Base-by-base conservation (phyloP, 768 basidiomycete genomes). In the Symmetrospora coprosmae region DNA sequence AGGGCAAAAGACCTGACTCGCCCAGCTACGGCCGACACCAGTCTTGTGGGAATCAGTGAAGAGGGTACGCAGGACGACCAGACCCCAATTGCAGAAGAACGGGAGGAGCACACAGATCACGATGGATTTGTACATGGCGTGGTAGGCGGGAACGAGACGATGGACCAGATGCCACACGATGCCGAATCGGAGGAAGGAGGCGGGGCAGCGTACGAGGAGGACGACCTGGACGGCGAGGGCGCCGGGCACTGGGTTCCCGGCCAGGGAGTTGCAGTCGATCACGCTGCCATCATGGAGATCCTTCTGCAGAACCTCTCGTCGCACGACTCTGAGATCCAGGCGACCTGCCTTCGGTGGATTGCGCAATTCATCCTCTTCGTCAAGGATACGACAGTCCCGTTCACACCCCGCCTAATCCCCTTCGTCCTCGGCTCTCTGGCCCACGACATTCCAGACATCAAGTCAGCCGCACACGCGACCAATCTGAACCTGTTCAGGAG, bases 401-500 rank as follows among this genome's bases (percentile, higher is more conserved):
- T 94, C 69, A 88, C 89, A 0, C 90, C 94, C 0, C 82, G 87
- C 38, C 82, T 99, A 43, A 84, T 99, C 41, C 84, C 86, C 8
- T 87, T 87, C 8, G 86, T 99, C 60, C 78, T 99, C 16, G 89
- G 90, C 7, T 94, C 92, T 68, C 82, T 99, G 47, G 90, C 92
- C 0, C 88, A 92, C 65, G 87, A 90, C 67, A 85, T 84, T 48
- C 76, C 81, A 0, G 84, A 84, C 78, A 96, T 97, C 62, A 87
- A 91, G 68, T 78, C 81, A 1, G 86, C 84, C 2, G 94, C 94
- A 0, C 78, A 81, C 43, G 80, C 83, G 33, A 89, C 89, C 37
- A 96, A 97, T 70, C 84, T 85, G 65, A 78, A 82, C 7, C 80
- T 99, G 14, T 80, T 83, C 65, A 79, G 78, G 55, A 87, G 92